A percentile compares a stretch with the other conserved stretches of the same genome.
Conservation (phyloP, 2,329 filamentous ascomycete species). For the Xylariales sp. region DNA sequence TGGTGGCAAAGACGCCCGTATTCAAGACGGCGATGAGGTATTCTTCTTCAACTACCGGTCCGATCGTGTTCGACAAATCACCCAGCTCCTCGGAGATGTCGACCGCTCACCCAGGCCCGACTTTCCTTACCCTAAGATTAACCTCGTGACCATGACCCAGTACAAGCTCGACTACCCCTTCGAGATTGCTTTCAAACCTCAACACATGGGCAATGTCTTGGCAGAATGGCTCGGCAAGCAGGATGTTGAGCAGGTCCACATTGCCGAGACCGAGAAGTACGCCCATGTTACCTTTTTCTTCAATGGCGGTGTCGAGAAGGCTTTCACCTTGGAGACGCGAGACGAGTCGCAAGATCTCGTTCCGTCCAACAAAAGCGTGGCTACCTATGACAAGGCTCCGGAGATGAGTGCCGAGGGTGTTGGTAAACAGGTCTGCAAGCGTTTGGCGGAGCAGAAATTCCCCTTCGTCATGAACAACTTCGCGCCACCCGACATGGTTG, state of each 20-base stretch:
- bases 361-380: constrained; percentile 80
- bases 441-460: constrained; percentile 78
- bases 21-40: constrained; percentile 87
- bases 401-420: constrained; percentile 94
- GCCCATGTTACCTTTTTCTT: constrained; percentile 99
- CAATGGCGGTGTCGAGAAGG: constrained; percentile 97
- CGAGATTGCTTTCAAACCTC: constrained; percentile 85
- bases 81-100: constrained; percentile 85
- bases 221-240: constrained; percentile 94
- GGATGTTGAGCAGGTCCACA: constrained; percentile 85
- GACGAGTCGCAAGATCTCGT: constrained; percentile 77
- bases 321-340: constrained; percentile 84
- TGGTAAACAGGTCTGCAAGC: constrained; percentile 83
- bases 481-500: constrained; percentile 98
- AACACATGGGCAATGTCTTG: constrained; percentile 96
- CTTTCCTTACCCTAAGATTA: constrained; percentile 90
- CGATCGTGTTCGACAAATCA: constrained; percentile 93
- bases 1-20: constrained; percentile 76
- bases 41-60: constrained; percentile 99
- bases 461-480: constrained; percentile 99
- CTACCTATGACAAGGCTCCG: constrained; percentile 91
- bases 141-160: constrained; percentile 93
- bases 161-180: constrained; percentile 97
- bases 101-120: constrained; percentile 88
- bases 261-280: constrained; percentile 99